Evolutionary conservation across 1,139 yeast genomes (phyloP).

Genomic region (Sugiyamaella castrensis): DNA sequence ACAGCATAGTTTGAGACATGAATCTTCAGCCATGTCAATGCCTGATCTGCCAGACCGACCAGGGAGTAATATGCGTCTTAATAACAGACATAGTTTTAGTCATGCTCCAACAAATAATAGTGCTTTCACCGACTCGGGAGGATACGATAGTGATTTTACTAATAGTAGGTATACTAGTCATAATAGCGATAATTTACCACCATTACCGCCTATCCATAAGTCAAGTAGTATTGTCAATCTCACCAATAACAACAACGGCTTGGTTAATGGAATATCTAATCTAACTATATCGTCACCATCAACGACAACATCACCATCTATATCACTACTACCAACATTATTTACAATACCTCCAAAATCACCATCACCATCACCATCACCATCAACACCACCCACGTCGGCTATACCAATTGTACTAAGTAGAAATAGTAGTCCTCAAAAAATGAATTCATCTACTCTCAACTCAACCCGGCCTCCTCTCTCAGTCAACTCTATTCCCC

Average conservation of each 20-base stretch:
- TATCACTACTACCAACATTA: too few relatives aligned
- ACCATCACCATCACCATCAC: neutral
- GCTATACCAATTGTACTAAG: neutral
- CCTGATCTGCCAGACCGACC: constrained; percentile 10
- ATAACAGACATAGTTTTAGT: neutral
- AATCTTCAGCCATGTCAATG: neutral
- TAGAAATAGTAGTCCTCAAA: too few relatives aligned
- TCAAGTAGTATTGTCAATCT: neutral
- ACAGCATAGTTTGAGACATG: neutral
- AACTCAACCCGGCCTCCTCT: too few relatives aligned
- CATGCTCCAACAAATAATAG: neutral
- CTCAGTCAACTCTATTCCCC: too few relatives aligned
- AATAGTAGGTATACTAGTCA: neutral
- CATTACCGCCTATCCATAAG: constrained; percentile 6
- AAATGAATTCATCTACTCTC: too few relatives aligned
- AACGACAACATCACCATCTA: neutral
- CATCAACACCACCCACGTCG: neutral
- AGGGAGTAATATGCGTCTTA: neutral
- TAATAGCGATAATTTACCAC: constrained; percentile 4
- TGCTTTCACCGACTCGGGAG: too few relatives aligned
- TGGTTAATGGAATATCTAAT: neutral
- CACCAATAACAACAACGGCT: neutral
- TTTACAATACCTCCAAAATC: too few relatives aligned
- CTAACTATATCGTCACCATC: neutral
- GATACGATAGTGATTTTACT: too few relatives aligned